Conservation (phyloP, 2,329 filamentous ascomycete species). For the Neopestalotiopsis clavispora region DNA sequence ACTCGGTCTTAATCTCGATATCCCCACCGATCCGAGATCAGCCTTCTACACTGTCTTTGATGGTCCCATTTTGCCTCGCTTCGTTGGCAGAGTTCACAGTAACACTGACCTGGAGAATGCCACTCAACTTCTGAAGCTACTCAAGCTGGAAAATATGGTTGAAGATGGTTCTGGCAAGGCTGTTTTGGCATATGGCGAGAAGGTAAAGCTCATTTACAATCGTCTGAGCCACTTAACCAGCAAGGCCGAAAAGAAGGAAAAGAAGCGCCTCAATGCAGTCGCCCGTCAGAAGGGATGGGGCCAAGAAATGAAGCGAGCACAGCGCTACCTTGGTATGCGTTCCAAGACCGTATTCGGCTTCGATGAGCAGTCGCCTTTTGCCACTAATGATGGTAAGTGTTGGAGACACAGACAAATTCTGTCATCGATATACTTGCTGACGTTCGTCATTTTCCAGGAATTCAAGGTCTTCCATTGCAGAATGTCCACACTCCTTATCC, state of each 20-base stretch:
- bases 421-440: background rate
- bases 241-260: constrained; percentile 50
- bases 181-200: constrained; percentile 55
- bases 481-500: constrained; percentile 47
- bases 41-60: constrained; percentile 69
- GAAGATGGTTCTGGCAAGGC: constrained; percentile 29
- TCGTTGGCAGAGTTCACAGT: constrained; percentile 62
- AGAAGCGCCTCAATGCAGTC: constrained; percentile 50
- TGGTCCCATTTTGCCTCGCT: constrained; percentile 63
- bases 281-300: constrained; percentile 56
- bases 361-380: background rate
- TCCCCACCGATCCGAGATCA: constrained; percentile 58
- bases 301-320: constrained; percentile 64
- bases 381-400: constrained; percentile 19
- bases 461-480: background rate
- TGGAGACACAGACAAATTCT: background rate
- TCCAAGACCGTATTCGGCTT: background rate
- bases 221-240: constrained; percentile 50
- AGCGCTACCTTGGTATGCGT: constrained; percentile 74
- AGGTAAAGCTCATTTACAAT: constrained; percentile 56
- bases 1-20: constrained; percentile 56
- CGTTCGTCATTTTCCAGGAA: background rate
- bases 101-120: constrained; percentile 23
- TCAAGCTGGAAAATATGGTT: background rate
- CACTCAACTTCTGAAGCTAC: background rate